Conservation (phyloP, 495 filamentous ascomycete species). For the Chaetomium fimeti region DNA sequence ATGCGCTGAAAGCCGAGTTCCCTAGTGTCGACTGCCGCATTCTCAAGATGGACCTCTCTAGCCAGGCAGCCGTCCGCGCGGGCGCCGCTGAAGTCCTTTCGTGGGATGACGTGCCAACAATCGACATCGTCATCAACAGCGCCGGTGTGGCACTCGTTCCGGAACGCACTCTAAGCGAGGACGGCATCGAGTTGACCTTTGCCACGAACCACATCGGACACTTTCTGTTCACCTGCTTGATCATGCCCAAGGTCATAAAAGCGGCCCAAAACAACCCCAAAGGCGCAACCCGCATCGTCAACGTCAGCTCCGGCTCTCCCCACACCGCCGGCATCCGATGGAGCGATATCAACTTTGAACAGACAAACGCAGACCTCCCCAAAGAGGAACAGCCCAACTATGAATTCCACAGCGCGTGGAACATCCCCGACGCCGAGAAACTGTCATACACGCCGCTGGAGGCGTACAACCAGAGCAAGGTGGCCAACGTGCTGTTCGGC, state of each 20-base stretch:
- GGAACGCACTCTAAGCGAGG: neutral
- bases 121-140: slow-evolving; percentile 6
- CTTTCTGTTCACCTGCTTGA: neutral
- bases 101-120: neutral
- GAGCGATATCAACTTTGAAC: neutral
- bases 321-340: neutral
- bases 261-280: neutral
- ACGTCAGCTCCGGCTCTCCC: slow-evolving; percentile 5
- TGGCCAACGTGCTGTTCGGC: slow-evolving; percentile 8
- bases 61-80: neutral
- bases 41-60: neutral
- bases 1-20: neutral
- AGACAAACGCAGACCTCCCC: neutral
- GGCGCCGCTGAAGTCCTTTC: neutral
- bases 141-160: neutral
- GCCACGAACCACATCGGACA: slow-evolving; percentile 7
- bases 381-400: neutral
- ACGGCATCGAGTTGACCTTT: slow-evolving; percentile 7
- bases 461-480: slow-evolving; percentile 10
- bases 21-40: slow-evolving; percentile 1
- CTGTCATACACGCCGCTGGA: neutral
- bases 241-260: neutral
- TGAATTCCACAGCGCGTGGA: neutral
- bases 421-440: neutral
- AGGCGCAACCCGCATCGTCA: slow-evolving; percentile 1